Evolutionary conservation across 441 rosid species (phyloP).

Genomic region (Pelargonium cotyledonis): DNA sequence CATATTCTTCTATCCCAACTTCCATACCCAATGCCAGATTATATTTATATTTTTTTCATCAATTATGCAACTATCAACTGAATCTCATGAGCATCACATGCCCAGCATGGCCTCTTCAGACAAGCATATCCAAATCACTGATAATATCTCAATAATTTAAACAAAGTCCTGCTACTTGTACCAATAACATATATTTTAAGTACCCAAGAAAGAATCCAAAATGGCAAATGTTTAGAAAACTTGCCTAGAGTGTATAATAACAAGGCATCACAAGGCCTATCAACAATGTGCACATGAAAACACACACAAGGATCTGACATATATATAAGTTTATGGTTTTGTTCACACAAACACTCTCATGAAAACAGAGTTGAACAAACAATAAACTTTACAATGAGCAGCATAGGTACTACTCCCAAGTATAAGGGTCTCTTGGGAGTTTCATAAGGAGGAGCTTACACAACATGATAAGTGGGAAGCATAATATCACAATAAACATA

Average conservation of each 20-base stretch:
- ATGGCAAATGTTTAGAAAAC: neutral
- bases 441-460: conserved; percentile 20
- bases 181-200: neutral
- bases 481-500: conserved; percentile 9
- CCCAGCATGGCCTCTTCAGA: conserved; percentile 20
- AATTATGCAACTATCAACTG: conserved; percentile 26
- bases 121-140: conserved; percentile 28
- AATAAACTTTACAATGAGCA: conserved; percentile 38
- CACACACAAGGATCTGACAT: conserved; percentile 13
- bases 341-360: conserved; percentile 26
- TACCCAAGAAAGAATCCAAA: neutral
- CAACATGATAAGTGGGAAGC: conserved; percentile 15
- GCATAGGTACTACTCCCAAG: conserved; percentile 23
- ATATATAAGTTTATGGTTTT: conserved; percentile 19
- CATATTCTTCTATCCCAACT: conserved; percentile 7
- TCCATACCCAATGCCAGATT: neutral
- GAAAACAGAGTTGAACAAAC: conserved; percentile 18
- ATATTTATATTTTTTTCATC: conserved; percentile 11
- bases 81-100: conserved; percentile 21
- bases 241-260: too few relatives aligned
- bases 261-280: too few relatives aligned
- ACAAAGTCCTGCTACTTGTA: neutral
- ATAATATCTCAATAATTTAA: conserved; percentile 24
- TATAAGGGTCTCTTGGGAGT: conserved; percentile 18
- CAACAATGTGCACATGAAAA: neutral